These are phyloP conservation scores for Pinus taeda DNA, from an alignment of 75 land plant species.

Conservation along the genomic window DNA sequence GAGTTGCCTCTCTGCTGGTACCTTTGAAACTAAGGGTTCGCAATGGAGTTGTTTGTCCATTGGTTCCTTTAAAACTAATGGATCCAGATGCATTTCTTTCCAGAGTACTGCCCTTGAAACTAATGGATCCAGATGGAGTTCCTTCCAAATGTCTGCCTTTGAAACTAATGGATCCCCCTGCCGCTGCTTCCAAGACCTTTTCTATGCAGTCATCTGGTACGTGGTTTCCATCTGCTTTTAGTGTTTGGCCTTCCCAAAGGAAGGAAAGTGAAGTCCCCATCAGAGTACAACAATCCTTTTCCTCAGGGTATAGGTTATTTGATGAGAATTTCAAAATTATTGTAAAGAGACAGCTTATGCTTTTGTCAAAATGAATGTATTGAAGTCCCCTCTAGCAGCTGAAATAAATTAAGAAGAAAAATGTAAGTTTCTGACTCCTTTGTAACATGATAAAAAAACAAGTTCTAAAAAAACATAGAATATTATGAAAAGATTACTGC, in stretches of 20 bases:
- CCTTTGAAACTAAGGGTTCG: conserved; percentile 7
- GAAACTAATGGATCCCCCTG: conserved; percentile 2
- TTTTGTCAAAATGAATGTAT: too few species aligned
- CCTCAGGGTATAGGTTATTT: too few species aligned
- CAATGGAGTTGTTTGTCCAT: neutral
- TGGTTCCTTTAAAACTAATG: conserved; percentile 11
- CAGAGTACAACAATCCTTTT: neutral
- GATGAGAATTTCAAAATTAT: too few species aligned
- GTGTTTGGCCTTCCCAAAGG: conserved; percentile 1
- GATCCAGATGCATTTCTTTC: conserved; percentile 10
- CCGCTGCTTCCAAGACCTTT: neutral
- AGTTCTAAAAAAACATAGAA: too few species aligned
- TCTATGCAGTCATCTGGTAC: neutral
- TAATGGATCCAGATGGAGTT: conserved; percentile 13
- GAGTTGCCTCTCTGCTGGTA: neutral
- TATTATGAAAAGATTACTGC: too few species aligned
- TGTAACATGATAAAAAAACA: too few species aligned
- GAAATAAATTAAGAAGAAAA: too few species aligned
- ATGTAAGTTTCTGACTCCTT: too few species aligned
- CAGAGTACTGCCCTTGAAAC: conserved; percentile 13
- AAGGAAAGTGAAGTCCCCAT: conserved; percentile 1
- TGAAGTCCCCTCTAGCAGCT: too few species aligned
- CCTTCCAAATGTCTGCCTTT: neutral
- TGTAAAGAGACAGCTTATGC: too few species aligned
- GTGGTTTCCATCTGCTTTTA: neutral